Conservation (phyloP, 2,329 filamentous ascomycete species). For the Aspergillus luchuensis region DNA sequence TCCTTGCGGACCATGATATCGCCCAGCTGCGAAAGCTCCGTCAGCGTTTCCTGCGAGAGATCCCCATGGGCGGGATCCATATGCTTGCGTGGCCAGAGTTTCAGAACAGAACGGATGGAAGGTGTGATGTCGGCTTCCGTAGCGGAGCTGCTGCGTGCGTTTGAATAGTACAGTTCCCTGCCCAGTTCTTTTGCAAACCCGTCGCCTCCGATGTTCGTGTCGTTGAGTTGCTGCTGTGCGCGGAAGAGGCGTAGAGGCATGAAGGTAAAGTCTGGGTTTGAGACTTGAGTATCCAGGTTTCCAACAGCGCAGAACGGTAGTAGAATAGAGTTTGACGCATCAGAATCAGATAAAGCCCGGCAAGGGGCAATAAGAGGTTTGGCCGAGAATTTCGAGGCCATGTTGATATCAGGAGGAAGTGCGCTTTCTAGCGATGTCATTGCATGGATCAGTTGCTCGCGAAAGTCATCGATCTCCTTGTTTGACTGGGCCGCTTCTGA, state of each 20-base stretch:
- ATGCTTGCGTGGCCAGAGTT: conserved; percentile 27
- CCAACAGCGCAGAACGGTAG: conserved; percentile 64
- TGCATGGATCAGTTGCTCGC: conserved; percentile 51
- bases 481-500: conserved; percentile 29
- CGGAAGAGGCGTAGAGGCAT: conserved; percentile 67
- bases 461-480: conserved; percentile 35
- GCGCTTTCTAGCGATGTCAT: conserved; percentile 40
- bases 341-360: conserved; percentile 22
- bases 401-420: conserved; percentile 45
- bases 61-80: neutral
- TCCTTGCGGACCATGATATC: conserved; percentile 66
- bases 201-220: conserved; percentile 56
- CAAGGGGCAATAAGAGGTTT: conserved; percentile 42
- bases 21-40: conserved; percentile 42
- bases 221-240: conserved; percentile 64
- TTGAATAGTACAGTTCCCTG: conserved; percentile 58
- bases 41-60: conserved; percentile 25
- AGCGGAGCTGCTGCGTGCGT: conserved; percentile 28
- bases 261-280: conserved; percentile 58
- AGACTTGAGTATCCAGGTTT: conserved; percentile 59
- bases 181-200: conserved; percentile 63
- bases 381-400: conserved; percentile 40
- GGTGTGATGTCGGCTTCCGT: conserved; percentile 28
- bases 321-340: conserved; percentile 47
- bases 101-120: conserved; percentile 23